A percentile compares a stretch with the other conserved stretches of the same genome.
Evolutionary conservation across 495 filamentous ascomycete genomes (phyloP).

Genomic region (Hypoxylon fuscum): DNA sequence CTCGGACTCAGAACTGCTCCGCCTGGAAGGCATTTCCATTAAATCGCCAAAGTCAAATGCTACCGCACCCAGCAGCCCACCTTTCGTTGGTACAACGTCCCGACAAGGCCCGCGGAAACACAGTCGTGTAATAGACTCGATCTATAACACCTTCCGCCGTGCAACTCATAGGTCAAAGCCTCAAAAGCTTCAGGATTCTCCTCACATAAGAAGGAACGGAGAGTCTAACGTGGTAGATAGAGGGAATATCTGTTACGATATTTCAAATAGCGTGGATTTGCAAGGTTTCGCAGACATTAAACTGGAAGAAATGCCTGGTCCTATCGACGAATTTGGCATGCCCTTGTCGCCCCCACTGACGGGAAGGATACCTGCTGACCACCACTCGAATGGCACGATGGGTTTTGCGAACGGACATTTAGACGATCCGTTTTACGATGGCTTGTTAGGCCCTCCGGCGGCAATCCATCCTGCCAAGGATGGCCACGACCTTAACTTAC

Average conservation of each 20-base stretch:
- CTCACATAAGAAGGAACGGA: neutral
- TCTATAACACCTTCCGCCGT: constrained; percentile 36
- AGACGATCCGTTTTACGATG: constrained; percentile 50
- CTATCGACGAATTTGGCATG: constrained; percentile 18
- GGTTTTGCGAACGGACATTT: constrained; percentile 46
- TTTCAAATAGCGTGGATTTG: constrained; percentile 21
- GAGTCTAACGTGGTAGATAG: constrained; percentile 13
- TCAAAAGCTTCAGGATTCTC: constrained; percentile 18
- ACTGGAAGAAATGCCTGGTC: constrained; percentile 20
- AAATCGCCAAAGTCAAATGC: constrained; percentile 46
- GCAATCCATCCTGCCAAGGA: constrained; percentile 20
- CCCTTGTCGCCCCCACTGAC: constrained; percentile 50
- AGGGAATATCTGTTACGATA: constrained; percentile 16
- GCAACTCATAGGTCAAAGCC: constrained; percentile 35
- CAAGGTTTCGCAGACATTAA: constrained; percentile 28
- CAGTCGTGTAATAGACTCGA: constrained; percentile 31
- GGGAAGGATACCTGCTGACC: constrained; percentile 39
- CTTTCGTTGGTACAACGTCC: constrained; percentile 10
- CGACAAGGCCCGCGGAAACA: constrained; percentile 39
- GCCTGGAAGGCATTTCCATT: constrained; percentile 56
- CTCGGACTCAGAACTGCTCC: constrained; percentile 58
- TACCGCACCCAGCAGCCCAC: constrained; percentile 36
- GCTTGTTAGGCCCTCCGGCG: constrained; percentile 25
- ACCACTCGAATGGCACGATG: constrained; percentile 17
- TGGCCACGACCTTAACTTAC: constrained; percentile 15